These are phyloP conservation scores for Eucalyptus decipiens DNA, from an alignment of 345 rosid species.

Conservation along the genomic window DNA sequence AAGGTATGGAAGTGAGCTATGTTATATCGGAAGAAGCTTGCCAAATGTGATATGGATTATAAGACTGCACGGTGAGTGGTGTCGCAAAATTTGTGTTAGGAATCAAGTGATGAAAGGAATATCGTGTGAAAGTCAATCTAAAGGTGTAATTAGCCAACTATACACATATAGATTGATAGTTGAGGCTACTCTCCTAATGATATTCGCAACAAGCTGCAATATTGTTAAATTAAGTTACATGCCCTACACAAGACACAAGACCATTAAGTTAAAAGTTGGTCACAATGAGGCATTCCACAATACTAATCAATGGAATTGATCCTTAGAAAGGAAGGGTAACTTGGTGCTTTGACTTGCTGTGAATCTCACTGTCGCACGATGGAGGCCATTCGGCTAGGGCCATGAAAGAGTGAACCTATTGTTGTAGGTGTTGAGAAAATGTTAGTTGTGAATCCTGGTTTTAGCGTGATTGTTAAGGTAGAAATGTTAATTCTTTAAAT, in stretches of 20 bases:
- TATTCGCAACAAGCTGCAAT: background rate
- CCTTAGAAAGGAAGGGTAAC: background rate
- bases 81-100: background rate
- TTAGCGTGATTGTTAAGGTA: background rate
- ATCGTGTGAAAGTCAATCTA: background rate
- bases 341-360: background rate
- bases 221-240: background rate
- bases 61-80: background rate
- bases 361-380: background rate
- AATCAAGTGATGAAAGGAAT: background rate
- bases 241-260: background rate
- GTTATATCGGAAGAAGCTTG: background rate
- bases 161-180: background rate
- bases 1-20: background rate
- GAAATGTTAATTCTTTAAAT: background rate
- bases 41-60: background rate
- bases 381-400: background rate
- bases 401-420: background rate
- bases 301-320: background rate
- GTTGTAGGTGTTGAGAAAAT: background rate
- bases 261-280: background rate
- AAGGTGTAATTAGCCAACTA: background rate
- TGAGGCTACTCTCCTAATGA: background rate
- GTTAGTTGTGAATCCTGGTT: background rate
- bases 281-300: background rate